phyloP scores from a whole-genome alignment of 1,284 basidiomycete species.

The Abortiporus biennis region DNA sequence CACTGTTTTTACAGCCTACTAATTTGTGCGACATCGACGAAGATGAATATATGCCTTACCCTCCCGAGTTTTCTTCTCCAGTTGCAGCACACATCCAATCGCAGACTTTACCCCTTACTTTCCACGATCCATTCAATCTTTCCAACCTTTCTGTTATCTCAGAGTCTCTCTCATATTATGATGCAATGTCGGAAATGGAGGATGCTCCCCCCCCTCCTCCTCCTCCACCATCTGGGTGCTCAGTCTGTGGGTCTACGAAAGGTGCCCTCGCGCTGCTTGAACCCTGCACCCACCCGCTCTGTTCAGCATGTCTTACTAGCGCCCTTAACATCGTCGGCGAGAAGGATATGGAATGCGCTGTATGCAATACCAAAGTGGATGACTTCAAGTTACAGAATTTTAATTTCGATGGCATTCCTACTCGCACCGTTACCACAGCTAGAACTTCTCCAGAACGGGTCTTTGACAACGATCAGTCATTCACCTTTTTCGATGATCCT shows the following conservation, averaged over 20 bases:
- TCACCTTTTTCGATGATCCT: constrained; percentile 16
- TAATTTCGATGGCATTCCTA: constrained; percentile 6
- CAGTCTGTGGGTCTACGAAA: constrained; percentile 43
- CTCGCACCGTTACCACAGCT: not conserved
- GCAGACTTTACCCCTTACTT: constrained; percentile 25
- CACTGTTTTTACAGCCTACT: constrained; percentile 32
- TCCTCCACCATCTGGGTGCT: constrained; percentile 28
- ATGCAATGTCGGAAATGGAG: constrained; percentile 12
- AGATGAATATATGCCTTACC: constrained; percentile 51
- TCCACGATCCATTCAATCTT: constrained; percentile 29
- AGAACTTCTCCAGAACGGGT: constrained; percentile 6
- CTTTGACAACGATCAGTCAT: constrained; percentile 13
- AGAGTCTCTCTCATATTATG: constrained; percentile 21
- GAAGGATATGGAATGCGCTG: constrained; percentile 77
- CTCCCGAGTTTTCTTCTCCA: constrained; percentile 34
- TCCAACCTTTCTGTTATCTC: constrained; percentile 21
- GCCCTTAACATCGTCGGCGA: constrained; percentile 81
- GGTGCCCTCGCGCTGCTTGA: constrained; percentile 56
- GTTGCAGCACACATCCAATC: constrained; percentile 17
- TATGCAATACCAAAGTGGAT: constrained; percentile 60
- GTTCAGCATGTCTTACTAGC: constrained; percentile 73
- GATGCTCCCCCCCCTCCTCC: constrained; percentile 15
- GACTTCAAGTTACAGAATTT: constrained; percentile 53
- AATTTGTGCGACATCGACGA: constrained; percentile 72
- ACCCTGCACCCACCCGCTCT: constrained; percentile 69